Percentiles rank a stretch among this genome's conserved stretches.
phyloP scores from a whole-genome alignment of 805 yeast genomes.

The Starmera dryadoides region DNA sequence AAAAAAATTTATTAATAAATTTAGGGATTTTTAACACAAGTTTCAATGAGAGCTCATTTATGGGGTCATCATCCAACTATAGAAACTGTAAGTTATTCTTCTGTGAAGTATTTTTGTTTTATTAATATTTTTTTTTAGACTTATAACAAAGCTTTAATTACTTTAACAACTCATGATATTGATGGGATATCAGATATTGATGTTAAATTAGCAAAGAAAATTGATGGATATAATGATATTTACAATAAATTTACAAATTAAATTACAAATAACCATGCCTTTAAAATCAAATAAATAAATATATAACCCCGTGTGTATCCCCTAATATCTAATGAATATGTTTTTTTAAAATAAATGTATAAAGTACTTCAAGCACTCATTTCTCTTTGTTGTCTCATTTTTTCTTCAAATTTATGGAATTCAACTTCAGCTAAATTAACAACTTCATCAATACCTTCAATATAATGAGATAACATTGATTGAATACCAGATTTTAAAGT shows the following conservation, averaged over 20 bases:
- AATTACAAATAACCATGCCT: background rate
- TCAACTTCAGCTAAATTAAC: slow-evolving; percentile 26
- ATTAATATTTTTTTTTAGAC: slow-evolving; percentile 18
- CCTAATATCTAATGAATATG: background rate
- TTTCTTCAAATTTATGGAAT: slow-evolving; percentile 21
- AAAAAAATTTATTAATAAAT: background rate
- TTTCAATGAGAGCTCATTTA: slow-evolving; percentile 50
- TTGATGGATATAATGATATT: slow-evolving; percentile 27
- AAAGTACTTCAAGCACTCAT: slow-evolving; percentile 6
- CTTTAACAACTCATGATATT: slow-evolving; percentile 60
- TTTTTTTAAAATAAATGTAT: no score
- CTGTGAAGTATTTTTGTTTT: background rate
- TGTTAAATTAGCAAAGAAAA: slow-evolving; percentile 44
- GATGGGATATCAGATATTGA: slow-evolving; percentile 49
- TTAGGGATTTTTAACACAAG: slow-evolving; percentile 40
- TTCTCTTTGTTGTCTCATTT: slow-evolving; percentile 13
- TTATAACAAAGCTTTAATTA: slow-evolving; percentile 49
- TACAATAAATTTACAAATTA: slow-evolving; percentile 1
- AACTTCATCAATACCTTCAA: slow-evolving; percentile 89
- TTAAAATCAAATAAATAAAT: no score
- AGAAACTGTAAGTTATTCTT: slow-evolving; percentile 27
- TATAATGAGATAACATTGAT: slow-evolving; percentile 94
- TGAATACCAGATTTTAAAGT: slow-evolving; percentile 95
- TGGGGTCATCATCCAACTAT: slow-evolving; percentile 69
- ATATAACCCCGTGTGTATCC: background rate